Base-by-base conservation (phyloP, 2,329 filamentous ascomycete species). In the Leptosphaerulina australis region DNA sequence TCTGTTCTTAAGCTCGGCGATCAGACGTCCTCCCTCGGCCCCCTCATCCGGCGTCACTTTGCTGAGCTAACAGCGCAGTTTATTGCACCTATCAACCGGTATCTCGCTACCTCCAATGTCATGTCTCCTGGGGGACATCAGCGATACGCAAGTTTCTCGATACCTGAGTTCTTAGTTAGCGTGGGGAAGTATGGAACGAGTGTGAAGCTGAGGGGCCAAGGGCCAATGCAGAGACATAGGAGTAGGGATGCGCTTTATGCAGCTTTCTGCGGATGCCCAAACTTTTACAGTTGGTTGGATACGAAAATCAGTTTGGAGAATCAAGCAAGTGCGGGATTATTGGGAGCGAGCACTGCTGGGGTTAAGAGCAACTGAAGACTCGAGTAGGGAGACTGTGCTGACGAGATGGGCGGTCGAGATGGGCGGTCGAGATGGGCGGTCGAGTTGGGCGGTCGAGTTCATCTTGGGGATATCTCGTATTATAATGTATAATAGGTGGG, bases 241-340 rank as follows among this genome's bases (percentile, higher is more conserved):
- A 63, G 64, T 3, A 58, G 72, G 18, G 71, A 75, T 43, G 64
- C 56, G 0, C 36, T 76, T 21, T 76, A 76, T 46, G 67, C 64
- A 43, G 58, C 46, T 6, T 76, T 76, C 51, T 75, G 72, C 41
- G 59, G 58, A 20, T 70, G 66, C 4, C 61, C 70, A 5, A 75
- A 74, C 33, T 76, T 76, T 41, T 74, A 74, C 44, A 70, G 67
- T 11, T 75, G 73, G 71, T 51, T 76, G 15, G 72, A 76, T 24
- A 74, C 75, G 71, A 76, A 75, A 56, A 60, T 74, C 12, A 63
- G 60, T 12, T 48, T 76, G 28, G 74, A 76, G 55, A 72, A 68
- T 30, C 72, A 74, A 60, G 74, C 73, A 4, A 69, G 64, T 21
- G 70, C 68, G 6, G 73, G 73, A 1, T 39, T 75, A 40, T 35